These are phyloP conservation scores for Radiomyces spectabilis DNA, from an alignment of 192 early-diverging fungal species.

Conservation along the genomic window DNA sequence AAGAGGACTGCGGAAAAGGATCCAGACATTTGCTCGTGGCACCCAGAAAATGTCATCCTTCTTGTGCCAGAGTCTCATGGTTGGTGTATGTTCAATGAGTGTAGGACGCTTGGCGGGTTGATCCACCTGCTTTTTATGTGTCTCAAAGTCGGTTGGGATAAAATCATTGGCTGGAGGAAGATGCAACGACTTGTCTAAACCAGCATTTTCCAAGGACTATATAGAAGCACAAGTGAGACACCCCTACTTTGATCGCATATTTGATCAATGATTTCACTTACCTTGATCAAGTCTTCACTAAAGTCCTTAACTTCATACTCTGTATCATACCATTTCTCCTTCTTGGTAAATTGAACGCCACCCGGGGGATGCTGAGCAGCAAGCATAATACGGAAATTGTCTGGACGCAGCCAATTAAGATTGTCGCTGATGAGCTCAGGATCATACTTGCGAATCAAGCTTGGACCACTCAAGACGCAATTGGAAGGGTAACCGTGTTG, in stretches of 20 bases:
- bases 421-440: conserved; percentile 57
- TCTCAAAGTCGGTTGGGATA: conserved; percentile 76
- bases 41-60: conserved; percentile 91
- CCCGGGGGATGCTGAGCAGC: conserved; percentile 32
- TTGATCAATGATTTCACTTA: conserved; percentile 27
- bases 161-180: conserved; percentile 77
- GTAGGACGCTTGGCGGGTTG: conserved; percentile 29
- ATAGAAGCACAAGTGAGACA: not conserved
- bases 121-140: conserved; percentile 36
- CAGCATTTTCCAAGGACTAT: conserved; percentile 35
- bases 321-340: conserved; percentile 77
- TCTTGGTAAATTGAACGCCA: conserved; percentile 38
- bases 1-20: conserved; percentile 66
- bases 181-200: conserved; percentile 48
- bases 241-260: not conserved
- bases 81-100: conserved; percentile 51
- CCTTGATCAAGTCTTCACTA: conserved; percentile 42
- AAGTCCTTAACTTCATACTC: conserved; percentile 68
- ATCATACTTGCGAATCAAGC: conserved; percentile 62
- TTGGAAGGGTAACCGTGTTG: conserved; percentile 67
- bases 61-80: conserved; percentile 83
- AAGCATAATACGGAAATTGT: conserved; percentile 58
- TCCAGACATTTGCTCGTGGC: conserved; percentile 77
- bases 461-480: conserved; percentile 58
- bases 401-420: conserved; percentile 51